Conservation (phyloP, 208 protist species). For the Balamuthia mandrillaris region DNA sequence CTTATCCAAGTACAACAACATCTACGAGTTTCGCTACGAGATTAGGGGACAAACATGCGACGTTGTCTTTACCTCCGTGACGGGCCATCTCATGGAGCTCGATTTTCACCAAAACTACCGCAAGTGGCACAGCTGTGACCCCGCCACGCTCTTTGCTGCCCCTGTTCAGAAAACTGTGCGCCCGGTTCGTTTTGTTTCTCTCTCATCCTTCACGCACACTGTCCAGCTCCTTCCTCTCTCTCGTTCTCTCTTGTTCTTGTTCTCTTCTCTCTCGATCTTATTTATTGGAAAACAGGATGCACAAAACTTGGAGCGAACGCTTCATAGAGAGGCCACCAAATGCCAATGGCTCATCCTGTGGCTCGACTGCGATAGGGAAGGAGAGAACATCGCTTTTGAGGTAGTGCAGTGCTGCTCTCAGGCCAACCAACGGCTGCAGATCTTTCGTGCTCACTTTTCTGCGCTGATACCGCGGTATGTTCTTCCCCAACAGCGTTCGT, state of each 20-base stretch:
- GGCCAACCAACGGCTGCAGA: conserved; percentile 45
- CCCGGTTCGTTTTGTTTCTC: background rate
- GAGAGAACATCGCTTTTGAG: conserved; percentile 89
- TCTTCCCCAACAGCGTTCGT: background rate
- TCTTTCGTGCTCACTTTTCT: conserved; percentile 79
- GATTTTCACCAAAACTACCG: conserved; percentile 75
- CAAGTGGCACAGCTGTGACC: conserved; percentile 82
- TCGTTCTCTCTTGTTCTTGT: background rate
- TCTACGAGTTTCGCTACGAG: conserved; percentile 80
- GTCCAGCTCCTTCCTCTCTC: background rate
- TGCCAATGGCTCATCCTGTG: conserved; percentile 71
- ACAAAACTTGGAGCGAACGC: conserved; percentile 73
- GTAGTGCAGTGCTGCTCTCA: conserved; percentile 73
- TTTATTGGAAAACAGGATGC: conserved; percentile 57
- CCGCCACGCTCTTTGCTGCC: conserved; percentile 83
- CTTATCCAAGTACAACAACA: conserved; percentile 66
- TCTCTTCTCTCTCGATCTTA: background rate
- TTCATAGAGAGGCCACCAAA: conserved; percentile 59
- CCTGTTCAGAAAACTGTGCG: conserved; percentile 76
- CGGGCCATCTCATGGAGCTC: conserved; percentile 90
- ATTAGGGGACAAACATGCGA: conserved; percentile 40
- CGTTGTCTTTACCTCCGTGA: conserved; percentile 94
- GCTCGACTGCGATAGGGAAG: conserved; percentile 86
- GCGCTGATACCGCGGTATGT: conserved; percentile 69
- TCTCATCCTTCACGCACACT: background rate